A percentile compares a stretch with the other conserved stretches of the same genome.
Evolutionary conservation across 257 asterid species (phyloP).

Genomic region (Jacaranda mimosifolia): DNA sequence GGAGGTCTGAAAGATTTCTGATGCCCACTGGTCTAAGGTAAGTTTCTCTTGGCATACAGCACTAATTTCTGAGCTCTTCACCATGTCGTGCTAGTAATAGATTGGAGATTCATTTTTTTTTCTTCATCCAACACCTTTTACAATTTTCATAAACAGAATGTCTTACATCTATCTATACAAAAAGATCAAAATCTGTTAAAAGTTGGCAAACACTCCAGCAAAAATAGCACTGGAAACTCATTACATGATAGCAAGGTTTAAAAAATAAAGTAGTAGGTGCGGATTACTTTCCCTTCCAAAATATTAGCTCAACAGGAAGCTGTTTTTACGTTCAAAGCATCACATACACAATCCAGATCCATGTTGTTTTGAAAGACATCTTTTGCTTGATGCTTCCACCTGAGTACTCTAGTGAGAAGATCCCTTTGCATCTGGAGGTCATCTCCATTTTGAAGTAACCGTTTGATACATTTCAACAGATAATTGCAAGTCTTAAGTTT

Average conservation of each 20-base stretch:
- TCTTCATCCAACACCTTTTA: neutral
- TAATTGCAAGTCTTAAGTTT: slow-evolving; percentile 58
- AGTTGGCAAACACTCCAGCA: neutral
- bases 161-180: neutral
- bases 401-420: slow-evolving; percentile 55
- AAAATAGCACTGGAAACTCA: neutral
- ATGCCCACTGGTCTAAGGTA: no score
- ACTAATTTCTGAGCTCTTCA: no score
- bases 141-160: neutral
- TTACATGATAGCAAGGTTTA: neutral
- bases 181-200: neutral
- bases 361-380: slow-evolving; percentile 49
- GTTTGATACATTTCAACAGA: slow-evolving; percentile 64
- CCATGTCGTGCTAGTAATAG: no score
- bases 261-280: neutral
- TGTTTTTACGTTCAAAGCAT: slow-evolving; percentile 47
- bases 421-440: slow-evolving; percentile 52
- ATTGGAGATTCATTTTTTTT: no score
- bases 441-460: slow-evolving; percentile 57
- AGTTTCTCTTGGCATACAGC: no score
- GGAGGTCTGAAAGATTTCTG: no score
- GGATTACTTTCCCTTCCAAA: neutral
- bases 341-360: slow-evolving; percentile 55
- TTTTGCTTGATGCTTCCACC: slow-evolving; percentile 69
- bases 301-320: slow-evolving; percentile 20